Conservation (phyloP, 1,284 basidiomycete genomes). For the Ceratobasidium sp. region DNA sequence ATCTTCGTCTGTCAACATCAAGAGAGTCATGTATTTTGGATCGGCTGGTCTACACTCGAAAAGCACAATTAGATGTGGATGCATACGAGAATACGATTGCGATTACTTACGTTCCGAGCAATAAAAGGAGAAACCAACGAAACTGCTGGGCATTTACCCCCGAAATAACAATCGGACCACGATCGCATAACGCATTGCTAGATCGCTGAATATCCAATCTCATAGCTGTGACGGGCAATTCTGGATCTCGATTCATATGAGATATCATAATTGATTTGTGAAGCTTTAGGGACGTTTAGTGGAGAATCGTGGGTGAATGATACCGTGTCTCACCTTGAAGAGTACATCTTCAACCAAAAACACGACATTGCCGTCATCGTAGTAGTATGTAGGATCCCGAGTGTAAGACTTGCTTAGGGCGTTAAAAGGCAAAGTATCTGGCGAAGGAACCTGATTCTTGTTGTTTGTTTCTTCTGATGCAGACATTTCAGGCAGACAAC, state of each 20-base stretch:
- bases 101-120: conserved; percentile 18
- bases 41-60: not conserved
- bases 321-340: conserved; percentile 19
- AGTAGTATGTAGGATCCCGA: conserved; percentile 14
- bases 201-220: not conserved
- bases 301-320: too few species aligned
- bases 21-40: not conserved
- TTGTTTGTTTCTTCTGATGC: too few species aligned
- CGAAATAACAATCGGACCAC: not conserved
- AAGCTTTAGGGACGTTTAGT: too few species aligned
- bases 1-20: not conserved
- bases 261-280: conserved; percentile 1
- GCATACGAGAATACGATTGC: too few species aligned
- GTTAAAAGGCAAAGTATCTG: too few species aligned
- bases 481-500: too few species aligned
- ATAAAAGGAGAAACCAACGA: conserved; percentile 4
- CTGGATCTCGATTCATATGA: not conserved
- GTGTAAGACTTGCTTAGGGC: too few species aligned
- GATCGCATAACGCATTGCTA: conserved; percentile 8
- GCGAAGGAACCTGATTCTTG: too few species aligned
- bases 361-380: conserved; percentile 15
- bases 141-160: not conserved
- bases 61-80: too few species aligned
- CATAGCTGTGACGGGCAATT: not conserved
- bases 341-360: conserved; percentile 17